Percentiles rank a stretch among this genome's conserved stretches.
Conservation (phyloP, 1,284 basidiomycete species). For the Ustilago sp. region DNA sequence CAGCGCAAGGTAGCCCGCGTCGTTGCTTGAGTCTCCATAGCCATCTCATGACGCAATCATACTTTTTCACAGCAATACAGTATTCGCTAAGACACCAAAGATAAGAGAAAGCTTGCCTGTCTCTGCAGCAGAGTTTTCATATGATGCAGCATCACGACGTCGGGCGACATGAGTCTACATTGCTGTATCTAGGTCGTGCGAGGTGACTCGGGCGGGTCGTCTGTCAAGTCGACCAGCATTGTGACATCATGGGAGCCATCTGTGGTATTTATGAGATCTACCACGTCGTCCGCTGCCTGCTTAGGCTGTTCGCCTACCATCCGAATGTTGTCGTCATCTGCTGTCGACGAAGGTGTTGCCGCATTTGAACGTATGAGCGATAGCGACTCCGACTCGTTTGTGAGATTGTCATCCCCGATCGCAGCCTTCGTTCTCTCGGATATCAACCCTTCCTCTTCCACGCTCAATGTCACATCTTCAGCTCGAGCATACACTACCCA, state of each 20-base stretch:
- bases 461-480: slow-evolving; percentile 1
- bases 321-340: not conserved
- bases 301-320: not conserved
- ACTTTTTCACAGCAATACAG: slow-evolving; percentile 3
- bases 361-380: slow-evolving; percentile 47
- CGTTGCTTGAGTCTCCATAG: slow-evolving; percentile 15
- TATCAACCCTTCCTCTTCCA: slow-evolving; percentile 22
- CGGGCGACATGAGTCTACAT: not conserved
- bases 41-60: not conserved
- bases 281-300: not conserved
- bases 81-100: not conserved
- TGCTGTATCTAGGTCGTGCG: slow-evolving; percentile 1
- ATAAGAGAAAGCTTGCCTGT: not conserved
- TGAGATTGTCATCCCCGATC: slow-evolving; percentile 49
- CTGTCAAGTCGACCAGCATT: slow-evolving; percentile 4
- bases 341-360: slow-evolving; percentile 23
- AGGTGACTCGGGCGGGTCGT: slow-evolving; percentile 3
- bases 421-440: slow-evolving; percentile 25
- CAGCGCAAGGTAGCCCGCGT: slow-evolving; percentile 10
- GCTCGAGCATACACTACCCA: slow-evolving; percentile 38
- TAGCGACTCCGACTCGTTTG: slow-evolving; percentile 47
- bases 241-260: not conserved
- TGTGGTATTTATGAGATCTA: not conserved
- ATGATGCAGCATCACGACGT: not conserved
- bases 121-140: too few relatives aligned